A percentile compares a stretch with the other conserved stretches of the same genome.
These are phyloP conservation scores for Psilocybe sp. DNA, from an alignment of 768 basidiomycete species.

Conservation along the genomic window DNA sequence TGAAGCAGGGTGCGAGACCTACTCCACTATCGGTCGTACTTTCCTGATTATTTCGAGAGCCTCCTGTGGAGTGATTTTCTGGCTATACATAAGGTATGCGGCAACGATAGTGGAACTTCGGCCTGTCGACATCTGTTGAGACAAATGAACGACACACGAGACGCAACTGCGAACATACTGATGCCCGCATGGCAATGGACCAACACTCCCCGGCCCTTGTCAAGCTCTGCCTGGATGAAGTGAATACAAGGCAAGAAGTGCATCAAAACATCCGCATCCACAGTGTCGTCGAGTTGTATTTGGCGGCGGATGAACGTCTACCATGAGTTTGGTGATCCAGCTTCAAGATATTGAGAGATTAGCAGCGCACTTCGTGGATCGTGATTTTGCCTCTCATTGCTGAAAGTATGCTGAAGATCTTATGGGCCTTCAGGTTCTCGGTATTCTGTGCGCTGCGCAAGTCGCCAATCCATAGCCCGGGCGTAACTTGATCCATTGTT, in stretches of 20 bases:
- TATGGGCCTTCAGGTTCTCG: slow-evolving; percentile 57
- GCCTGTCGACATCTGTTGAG: slow-evolving; percentile 38
- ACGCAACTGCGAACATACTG: slow-evolving; percentile 45
- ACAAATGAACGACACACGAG: neutral
- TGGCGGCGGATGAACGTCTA: slow-evolving; percentile 82
- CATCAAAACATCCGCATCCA: slow-evolving; percentile 73
- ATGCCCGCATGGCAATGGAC: slow-evolving; percentile 92
- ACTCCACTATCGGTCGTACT: slow-evolving; percentile 72
- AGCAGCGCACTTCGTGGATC: slow-evolving; percentile 54
- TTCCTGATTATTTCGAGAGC: slow-evolving; percentile 70
- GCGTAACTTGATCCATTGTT: slow-evolving; percentile 75
- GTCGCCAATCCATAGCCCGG: slow-evolving; percentile 84
- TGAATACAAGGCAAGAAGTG: slow-evolving; percentile 79
- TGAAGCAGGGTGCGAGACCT: slow-evolving; percentile 20
- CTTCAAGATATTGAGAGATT: slow-evolving; percentile 38
- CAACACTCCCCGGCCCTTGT: slow-evolving; percentile 73
- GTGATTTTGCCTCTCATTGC: slow-evolving; percentile 69
- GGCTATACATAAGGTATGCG: slow-evolving; percentile 84
- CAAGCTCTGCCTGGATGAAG: slow-evolving; percentile 78
- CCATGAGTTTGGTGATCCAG: slow-evolving; percentile 25
- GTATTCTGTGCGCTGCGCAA: slow-evolving; percentile 66
- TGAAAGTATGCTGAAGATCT: slow-evolving; percentile 74
- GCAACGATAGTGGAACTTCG: slow-evolving; percentile 84
- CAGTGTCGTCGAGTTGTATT: slow-evolving; percentile 73
- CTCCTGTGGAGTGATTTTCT: slow-evolving; percentile 48